These are phyloP conservation scores for Xylaria sp. DNA, from an alignment of 2,329 filamentous ascomycete species.

Conservation along the genomic window DNA sequence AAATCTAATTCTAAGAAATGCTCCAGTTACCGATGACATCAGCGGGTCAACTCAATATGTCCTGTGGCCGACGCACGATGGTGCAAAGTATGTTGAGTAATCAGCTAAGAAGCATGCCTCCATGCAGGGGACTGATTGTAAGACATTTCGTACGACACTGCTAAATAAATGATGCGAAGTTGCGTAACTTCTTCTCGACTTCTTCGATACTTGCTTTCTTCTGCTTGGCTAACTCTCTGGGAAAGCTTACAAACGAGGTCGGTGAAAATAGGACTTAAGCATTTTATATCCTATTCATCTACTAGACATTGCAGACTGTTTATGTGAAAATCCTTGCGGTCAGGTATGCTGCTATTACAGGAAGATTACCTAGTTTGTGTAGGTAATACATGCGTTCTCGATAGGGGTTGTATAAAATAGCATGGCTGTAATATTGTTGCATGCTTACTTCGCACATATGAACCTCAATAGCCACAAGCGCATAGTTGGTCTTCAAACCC, in stretches of 20 bases:
- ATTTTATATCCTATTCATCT: not conserved
- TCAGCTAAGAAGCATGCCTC: slow-evolving; percentile 13
- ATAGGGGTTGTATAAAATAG: slow-evolving; percentile 21
- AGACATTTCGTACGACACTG: slow-evolving; percentile 20
- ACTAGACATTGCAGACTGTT: not conserved
- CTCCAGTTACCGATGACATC: slow-evolving; percentile 14
- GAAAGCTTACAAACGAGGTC: not conserved
- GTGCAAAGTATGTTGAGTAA: slow-evolving; percentile 24
- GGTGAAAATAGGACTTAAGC: not conserved
- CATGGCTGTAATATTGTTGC: not conserved
- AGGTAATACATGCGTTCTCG: not conserved
- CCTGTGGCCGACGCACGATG: slow-evolving; percentile 1
- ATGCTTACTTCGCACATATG: slow-evolving; percentile 1
- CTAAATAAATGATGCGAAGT: slow-evolving; percentile 1
- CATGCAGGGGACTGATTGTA: slow-evolving; percentile 24
- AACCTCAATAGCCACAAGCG: not conserved
- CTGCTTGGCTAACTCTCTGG: not conserved
- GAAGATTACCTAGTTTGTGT: not conserved
- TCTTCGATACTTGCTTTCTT: not conserved
- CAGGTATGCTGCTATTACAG: not conserved
- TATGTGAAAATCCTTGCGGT: not conserved
- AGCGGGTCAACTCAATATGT: slow-evolving; percentile 8
- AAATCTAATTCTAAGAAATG: not conserved
- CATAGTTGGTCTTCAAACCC: not conserved
- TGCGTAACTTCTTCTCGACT: not conserved